Evolutionary conservation across 306 rosid genomes (phyloP), one percentile per base, ranked within the genome.

Genomic region (Dicorynia guianensis): DNA sequence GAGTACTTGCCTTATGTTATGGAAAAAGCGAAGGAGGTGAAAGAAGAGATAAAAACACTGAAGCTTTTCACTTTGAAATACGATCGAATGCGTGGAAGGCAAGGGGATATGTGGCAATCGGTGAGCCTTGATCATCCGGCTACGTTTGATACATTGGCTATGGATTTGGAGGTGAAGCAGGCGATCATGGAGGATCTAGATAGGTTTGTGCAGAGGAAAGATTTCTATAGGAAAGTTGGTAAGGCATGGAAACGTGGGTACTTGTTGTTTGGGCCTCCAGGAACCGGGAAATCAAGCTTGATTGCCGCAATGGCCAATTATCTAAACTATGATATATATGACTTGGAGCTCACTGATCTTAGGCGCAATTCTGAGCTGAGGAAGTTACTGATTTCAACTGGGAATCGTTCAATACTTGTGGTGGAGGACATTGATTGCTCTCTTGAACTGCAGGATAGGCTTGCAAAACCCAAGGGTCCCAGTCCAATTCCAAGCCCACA

Each of bases 171-270:
- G 15, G 25, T 43, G 56, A 77, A 77, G 75, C 3, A 77, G 38
- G 61, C 11, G 59, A 47, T 77, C 34, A 17, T 44, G 48, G 54
- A 47, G 11, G 81, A 68, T 50, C 25, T 68, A 9, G 20, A 46
- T 3, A 47, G 48, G 49, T 67, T 77, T 19, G 42, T 18, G 44
- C 13, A 38, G 13, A 72, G 81, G 4, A 77, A 77, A 1, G 69
- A 76, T 0, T 58, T 67, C 7, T 68, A 76, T 11, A 38, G 62
- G 19, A 76, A 67, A 46, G 47, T 75, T 10, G 73, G 79, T 1
- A 75, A 75, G 53, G 79, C 78, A 17, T 74, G 71, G 74, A 76
- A 76, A n/a, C 54, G 58, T 13, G 66, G 73, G 13, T 75, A 75
- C 33, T 63, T 75, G 30, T 58, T 75, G 34, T 66, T 54, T 66